phyloP scores from a whole-genome alignment of 306 rosid genomes.

The Ormosia semicastrata region DNA sequence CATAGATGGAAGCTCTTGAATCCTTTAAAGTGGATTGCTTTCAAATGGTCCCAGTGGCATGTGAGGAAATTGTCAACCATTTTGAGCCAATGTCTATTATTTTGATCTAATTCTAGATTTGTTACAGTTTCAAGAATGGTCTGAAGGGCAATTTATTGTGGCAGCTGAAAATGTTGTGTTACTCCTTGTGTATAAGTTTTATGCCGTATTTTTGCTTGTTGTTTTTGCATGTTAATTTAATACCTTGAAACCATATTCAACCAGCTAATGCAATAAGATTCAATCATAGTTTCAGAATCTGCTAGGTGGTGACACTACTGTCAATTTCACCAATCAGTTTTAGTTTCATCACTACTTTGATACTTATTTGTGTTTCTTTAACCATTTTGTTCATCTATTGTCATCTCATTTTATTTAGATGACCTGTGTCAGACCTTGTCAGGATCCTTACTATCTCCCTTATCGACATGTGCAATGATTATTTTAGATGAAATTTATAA shows the following conservation, averaged over 20 bases:
- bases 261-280: neutral
- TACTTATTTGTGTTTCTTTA: neutral
- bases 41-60: too few relatives aligned
- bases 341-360: slow-evolving; percentile 14
- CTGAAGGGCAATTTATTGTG: neutral
- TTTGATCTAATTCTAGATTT: neutral
- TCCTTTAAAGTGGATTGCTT: too few relatives aligned
- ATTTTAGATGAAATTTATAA: neutral
- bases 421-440: neutral
- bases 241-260: neutral
- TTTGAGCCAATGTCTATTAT: neutral
- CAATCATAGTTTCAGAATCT: neutral
- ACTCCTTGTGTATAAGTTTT: slow-evolving; percentile 1
- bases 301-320: neutral
- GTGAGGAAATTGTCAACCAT: too few relatives aligned
- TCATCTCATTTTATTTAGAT: neutral
- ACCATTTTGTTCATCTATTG: neutral
- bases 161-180: neutral
- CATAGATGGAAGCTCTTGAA: too few relatives aligned
- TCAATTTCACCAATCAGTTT: neutral
- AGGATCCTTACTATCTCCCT: neutral
- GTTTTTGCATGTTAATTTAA: slow-evolving; percentile 12
- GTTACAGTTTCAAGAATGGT: neutral
- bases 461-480: neutral
- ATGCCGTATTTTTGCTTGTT: neutral